These are phyloP conservation scores for Daedaleopsis nitida DNA, from an alignment of 768 basidiomycete genomes.

Conservation along the genomic window DNA sequence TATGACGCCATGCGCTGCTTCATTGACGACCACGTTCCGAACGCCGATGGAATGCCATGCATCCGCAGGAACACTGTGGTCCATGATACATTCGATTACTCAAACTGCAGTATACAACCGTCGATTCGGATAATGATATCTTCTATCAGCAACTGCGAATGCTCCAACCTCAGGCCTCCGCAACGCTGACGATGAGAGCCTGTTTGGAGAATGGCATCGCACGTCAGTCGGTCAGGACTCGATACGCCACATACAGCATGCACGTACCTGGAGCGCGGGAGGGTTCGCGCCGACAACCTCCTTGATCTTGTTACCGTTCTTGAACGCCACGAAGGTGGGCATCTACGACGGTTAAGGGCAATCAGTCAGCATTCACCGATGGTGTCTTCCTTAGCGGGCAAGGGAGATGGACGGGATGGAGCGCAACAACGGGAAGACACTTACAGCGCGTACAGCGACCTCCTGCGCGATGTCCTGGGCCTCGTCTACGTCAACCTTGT, in stretches of 20 bases:
- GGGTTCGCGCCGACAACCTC: slow-evolving; percentile 53
- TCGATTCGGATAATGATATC: too few species aligned
- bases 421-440: slow-evolving; percentile 30
- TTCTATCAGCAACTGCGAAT: too few species aligned
- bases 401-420: too few species aligned
- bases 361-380: not conserved
- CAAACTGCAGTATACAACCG: too few species aligned
- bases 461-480: slow-evolving; percentile 55
- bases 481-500: slow-evolving; percentile 75
- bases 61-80: too few species aligned
- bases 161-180: too few species aligned
- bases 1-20: too few species aligned
- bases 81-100: too few species aligned
- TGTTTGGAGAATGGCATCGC: not conserved
- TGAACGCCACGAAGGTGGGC: slow-evolving; percentile 45
- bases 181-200: too few species aligned
- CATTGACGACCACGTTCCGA: too few species aligned
- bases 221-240: not conserved
- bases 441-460: slow-evolving; percentile 61
- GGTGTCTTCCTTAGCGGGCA: too few species aligned
- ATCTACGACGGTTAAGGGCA: slow-evolving; percentile 30
- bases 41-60: too few species aligned
- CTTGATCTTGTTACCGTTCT: slow-evolving; percentile 36
- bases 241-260: not conserved
- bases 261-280: slow-evolving; percentile 40